Base-by-base conservation (phyloP, 23 red algal species). In the Gracilaria gracilis region DNA sequence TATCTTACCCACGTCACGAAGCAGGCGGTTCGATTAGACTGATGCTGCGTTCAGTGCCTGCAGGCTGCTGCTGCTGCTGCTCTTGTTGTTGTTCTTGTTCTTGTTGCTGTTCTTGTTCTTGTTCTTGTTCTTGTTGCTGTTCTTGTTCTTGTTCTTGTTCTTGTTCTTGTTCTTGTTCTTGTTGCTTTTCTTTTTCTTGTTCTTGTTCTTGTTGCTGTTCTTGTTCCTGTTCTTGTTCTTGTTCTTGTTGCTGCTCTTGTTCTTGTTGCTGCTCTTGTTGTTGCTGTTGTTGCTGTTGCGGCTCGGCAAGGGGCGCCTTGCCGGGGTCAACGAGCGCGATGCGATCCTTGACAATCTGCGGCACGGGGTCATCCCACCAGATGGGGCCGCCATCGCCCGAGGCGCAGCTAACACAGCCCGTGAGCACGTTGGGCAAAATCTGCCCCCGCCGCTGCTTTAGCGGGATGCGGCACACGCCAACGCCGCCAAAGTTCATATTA, bases 291-390 rank as follows among this genome's bases (percentile, higher is more conserved):
- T 73, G 5, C 23, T 15, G 34, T 44, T 37, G 47, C 1, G 9
- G 6, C 8, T 54, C 47, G 76, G 58, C 54, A 23, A 82, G 70
- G 1, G 67, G 24, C 2, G 75, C 78, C 61, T 91, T 91, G 4
- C 88, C 88, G 5, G 88, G 88, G 44, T 91, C 88, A 12, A 91
- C 39, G 5, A 51, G 54, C 2, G 48, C 57, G 54, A 91, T 91
- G 9, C 64, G 75, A 35, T 83, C 61, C 78, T 91, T 91, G 32
- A 94, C 91, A 25, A 80, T 85, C 82, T 98, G 91, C 21, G 95
- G 95, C 46, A 94, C 88, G 34, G 90, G 91, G 66, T 98, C 95
- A 61, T 98, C 79, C 95, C 95, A 98, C 95, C 95, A 98, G 24
- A 98, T 91, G 37, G 95, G 95, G 15, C 95, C 95, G 13, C 91